Percentiles rank a stretch among this genome's conserved stretches.
phyloP scores from a whole-genome alignment of 2,329 filamentous ascomycete species.

The Pseudogymnoascus sp. region DNA sequence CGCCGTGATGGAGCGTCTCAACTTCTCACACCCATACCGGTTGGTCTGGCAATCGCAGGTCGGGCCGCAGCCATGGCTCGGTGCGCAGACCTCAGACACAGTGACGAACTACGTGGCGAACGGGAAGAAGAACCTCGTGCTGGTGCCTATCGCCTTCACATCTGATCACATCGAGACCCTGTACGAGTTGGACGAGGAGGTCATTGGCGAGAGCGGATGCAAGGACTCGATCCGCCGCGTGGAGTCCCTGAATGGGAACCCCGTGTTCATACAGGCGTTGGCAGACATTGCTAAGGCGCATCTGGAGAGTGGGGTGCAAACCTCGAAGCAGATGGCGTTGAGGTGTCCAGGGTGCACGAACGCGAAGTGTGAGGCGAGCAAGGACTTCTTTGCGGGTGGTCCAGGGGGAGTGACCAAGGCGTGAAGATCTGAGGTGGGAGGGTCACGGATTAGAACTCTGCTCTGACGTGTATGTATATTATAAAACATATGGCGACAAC shows the following conservation, averaged over 20 bases:
- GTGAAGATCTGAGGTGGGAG: neutral
- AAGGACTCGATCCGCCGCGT: conserved; percentile 77
- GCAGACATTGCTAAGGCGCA: conserved; percentile 81
- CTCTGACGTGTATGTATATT: neutral
- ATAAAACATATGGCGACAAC: neutral
- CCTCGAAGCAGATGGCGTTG: conserved; percentile 78
- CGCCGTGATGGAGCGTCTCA: conserved; percentile 88
- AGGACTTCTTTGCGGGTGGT: conserved; percentile 47
- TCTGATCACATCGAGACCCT: conserved; percentile 99
- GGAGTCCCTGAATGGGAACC: conserved; percentile 85
- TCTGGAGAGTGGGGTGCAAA: conserved; percentile 57
- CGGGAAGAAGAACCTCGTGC: conserved; percentile 80
- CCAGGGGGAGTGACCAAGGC: neutral
- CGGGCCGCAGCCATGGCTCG: conserved; percentile 89
- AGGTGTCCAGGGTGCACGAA: conserved; percentile 91
- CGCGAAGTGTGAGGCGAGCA: conserved; percentile 73
- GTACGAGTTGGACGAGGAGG: conserved; percentile 87
- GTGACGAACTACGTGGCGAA: conserved; percentile 85
- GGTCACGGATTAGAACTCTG: neutral
- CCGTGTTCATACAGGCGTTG: conserved; percentile 81
- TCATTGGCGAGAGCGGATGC: conserved; percentile 79
- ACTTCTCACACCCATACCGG: conserved; percentile 83
- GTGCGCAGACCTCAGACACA: conserved; percentile 82
- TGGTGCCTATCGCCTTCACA: conserved; percentile 95
- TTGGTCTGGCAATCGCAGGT: conserved; percentile 98